Evolutionary conservation across 257 asterid species (phyloP).

Genomic region (Solanum chiquidenum): DNA sequence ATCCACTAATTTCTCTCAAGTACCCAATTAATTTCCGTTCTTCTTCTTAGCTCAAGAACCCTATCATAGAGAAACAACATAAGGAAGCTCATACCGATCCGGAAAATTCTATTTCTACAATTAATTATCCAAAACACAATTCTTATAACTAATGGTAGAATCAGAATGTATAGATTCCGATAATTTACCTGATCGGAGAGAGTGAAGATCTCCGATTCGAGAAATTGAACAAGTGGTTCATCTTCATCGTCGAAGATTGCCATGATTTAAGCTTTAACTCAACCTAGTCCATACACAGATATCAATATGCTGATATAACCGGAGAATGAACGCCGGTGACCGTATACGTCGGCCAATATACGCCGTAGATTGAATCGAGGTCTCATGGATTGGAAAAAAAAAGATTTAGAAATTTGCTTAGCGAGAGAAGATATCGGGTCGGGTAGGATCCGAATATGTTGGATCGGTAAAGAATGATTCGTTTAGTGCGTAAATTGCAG

Average conservation of each 20-base stretch:
- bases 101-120: background rate
- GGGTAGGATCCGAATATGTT: background rate
- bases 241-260: constrained; percentile 77
- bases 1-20: background rate
- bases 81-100: background rate
- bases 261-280: constrained; percentile 20
- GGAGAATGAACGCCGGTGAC: constrained; percentile 31
- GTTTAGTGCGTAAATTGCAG: background rate
- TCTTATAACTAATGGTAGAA: background rate
- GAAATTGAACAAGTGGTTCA: constrained; percentile 65
- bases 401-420: background rate
- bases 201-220: constrained; percentile 72
- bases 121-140: background rate
- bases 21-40: background rate
- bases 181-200: constrained; percentile 54
- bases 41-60: background rate
- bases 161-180: background rate
- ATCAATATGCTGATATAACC: background rate
- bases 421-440: background rate
- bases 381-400: background rate
- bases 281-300: background rate
- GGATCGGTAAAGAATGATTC: background rate
- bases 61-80: background rate
- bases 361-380: constrained; percentile 31
- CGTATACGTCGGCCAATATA: constrained; percentile 34